Percentiles rank a stretch among this genome's conserved stretches.
phyloP scores from a whole-genome alignment of 2,329 filamentous ascomycete species.

The Talaromyces islandicus region DNA sequence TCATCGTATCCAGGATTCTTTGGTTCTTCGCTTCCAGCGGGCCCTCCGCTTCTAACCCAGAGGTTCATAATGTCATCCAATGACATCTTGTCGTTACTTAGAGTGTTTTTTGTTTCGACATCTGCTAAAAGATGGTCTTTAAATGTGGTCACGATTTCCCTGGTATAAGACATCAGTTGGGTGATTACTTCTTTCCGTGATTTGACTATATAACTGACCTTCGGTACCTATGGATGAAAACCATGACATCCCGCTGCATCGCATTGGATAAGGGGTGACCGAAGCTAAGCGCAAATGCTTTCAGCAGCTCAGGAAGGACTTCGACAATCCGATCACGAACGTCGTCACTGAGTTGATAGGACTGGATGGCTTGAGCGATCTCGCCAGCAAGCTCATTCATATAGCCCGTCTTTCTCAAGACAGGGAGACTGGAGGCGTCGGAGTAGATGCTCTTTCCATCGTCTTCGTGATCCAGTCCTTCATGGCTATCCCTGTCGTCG shows the following conservation, averaged over 20 bases:
- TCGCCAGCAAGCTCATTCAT: constrained; percentile 3
- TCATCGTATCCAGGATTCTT: not conserved
- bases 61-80: constrained; percentile 5
- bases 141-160: constrained; percentile 1
- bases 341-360: not conserved
- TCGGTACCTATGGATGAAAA: constrained; percentile 9
- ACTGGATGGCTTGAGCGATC: constrained; percentile 1
- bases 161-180: not conserved
- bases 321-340: not conserved
- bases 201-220: not conserved
- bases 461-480: not conserved
- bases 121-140: not conserved
- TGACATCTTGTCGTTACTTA: not conserved
- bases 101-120: not conserved
- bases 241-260: constrained; percentile 10
- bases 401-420: not conserved
- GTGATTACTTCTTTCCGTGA: not conserved
- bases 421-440: constrained; percentile 1
- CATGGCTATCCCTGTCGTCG: not conserved
- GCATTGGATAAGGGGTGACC: not conserved
- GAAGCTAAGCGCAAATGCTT: constrained; percentile 6
- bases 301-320: constrained; percentile 3
- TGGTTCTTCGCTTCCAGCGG: not conserved
- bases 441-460: constrained; percentile 1
- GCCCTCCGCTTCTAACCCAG: not conserved